Conservation (phyloP, 495 filamentous ascomycete species). For the Penicillium subrubescens region DNA sequence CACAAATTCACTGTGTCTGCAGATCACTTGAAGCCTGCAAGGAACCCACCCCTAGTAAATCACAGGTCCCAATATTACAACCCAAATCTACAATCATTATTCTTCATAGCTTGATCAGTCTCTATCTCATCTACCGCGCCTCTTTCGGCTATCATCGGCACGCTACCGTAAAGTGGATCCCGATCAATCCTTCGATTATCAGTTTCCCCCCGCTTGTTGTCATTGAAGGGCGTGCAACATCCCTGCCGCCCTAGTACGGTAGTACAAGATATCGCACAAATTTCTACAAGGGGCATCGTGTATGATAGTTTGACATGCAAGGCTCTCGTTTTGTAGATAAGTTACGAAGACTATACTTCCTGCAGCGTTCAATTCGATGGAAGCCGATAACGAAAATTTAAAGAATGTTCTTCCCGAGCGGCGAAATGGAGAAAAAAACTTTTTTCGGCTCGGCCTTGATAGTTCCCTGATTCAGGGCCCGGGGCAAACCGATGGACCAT, state of each 20-base stretch:
- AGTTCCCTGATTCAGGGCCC: conserved; percentile 5
- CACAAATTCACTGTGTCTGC: no score
- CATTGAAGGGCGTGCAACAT: conserved; percentile 12
- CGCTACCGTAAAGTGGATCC: conserved; percentile 10
- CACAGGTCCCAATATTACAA: not conserved
- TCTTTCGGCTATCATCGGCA: conserved; percentile 16
- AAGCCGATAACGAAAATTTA: conserved; percentile 15
- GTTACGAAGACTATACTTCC: not conserved
- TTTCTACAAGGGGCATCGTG: not conserved
- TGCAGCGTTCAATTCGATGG: not conserved
- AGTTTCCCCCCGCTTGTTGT: conserved; percentile 8
- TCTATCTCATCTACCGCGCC: not conserved
- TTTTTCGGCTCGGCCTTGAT: conserved; percentile 13
- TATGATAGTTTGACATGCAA: not conserved
- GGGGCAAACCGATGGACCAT: conserved; percentile 24
- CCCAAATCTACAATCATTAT: not conserved
- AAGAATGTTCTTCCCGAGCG: conserved; percentile 9
- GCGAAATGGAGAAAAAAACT: conserved; percentile 15
- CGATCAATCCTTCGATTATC: conserved; percentile 4
- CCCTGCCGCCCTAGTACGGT: not conserved
- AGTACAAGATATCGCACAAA: conserved; percentile 1
- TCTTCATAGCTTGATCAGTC: not conserved
- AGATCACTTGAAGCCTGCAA: no score
- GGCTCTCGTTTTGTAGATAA: not conserved
- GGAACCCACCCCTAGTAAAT: no score